Conservation (phyloP, 2,329 filamentous ascomycete genomes). For the Pseudogymnoascus sp. region DNA sequence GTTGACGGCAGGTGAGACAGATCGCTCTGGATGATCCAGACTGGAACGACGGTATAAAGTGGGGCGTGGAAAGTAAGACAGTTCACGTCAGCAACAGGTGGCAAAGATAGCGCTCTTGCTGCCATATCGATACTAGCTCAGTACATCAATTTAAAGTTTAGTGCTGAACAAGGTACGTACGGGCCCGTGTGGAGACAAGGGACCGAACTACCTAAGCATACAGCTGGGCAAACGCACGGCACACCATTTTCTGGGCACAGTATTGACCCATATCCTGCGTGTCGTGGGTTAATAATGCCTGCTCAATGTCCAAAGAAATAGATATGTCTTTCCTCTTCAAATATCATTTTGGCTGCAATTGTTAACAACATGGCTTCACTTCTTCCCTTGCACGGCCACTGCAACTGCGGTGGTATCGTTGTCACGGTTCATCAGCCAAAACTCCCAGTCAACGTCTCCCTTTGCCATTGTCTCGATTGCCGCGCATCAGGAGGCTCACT, state of each 20-base stretch:
- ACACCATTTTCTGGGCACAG: background rate
- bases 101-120: background rate
- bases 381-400: constrained; percentile 9
- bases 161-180: background rate
- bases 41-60: background rate
- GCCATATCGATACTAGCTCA: background rate
- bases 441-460: constrained; percentile 10
- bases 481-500: constrained; percentile 11
- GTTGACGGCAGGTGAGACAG: background rate
- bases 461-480: constrained; percentile 15
- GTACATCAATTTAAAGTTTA: background rate
- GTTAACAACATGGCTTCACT: background rate
- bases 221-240: background rate
- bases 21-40: background rate
- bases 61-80: background rate
- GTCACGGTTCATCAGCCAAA: constrained; percentile 12
- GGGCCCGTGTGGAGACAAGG: background rate
- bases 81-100: background rate
- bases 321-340: background rate
- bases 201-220: background rate
- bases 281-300: background rate
- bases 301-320: background rate
- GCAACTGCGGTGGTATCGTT: constrained; percentile 15
- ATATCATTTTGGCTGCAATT: background rate
- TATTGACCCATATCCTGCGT: background rate